These are phyloP conservation scores for Emmonsiellopsis sp. DNA, from an alignment of 2,329 filamentous ascomycete genomes.

Conservation along the genomic window DNA sequence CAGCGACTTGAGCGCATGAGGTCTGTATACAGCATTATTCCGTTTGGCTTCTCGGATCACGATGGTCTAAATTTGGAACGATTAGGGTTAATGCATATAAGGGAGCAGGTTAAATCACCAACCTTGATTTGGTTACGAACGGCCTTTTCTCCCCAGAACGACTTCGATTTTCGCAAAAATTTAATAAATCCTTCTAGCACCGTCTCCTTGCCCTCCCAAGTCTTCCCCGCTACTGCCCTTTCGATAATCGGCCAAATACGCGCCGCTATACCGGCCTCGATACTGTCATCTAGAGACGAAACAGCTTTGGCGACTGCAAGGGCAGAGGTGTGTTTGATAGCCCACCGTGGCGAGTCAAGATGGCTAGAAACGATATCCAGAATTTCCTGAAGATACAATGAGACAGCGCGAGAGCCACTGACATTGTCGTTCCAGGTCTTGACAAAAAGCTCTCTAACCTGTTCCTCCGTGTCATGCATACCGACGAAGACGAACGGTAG, in stretches of 20 bases:
- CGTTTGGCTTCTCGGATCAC: constrained; percentile 79
- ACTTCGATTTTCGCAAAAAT: constrained; percentile 59
- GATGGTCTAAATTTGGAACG: constrained; percentile 44
- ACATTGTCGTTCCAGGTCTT: constrained; percentile 89
- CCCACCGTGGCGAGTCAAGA: constrained; percentile 77
- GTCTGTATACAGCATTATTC: constrained; percentile 76
- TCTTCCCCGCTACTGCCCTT: constrained; percentile 75
- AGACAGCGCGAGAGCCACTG: constrained; percentile 70
- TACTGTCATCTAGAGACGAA: constrained; percentile 50
- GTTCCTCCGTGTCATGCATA: constrained; percentile 74
- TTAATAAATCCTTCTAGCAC: constrained; percentile 70
- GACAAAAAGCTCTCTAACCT: constrained; percentile 68
- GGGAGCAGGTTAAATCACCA: constrained; percentile 12
- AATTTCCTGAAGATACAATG: constrained; percentile 79
- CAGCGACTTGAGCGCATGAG: constrained; percentile 62
- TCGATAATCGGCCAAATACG: constrained; percentile 76
- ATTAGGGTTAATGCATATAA: constrained; percentile 8
- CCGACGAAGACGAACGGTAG: constrained; percentile 83
- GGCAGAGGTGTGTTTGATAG: constrained; percentile 78
- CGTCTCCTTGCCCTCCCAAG: constrained; percentile 84
- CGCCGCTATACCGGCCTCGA: constrained; percentile 50
- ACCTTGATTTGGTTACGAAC: constrained; percentile 62
- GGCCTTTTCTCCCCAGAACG: constrained; percentile 48
- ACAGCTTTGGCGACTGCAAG: constrained; percentile 69
- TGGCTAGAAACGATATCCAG: constrained; percentile 56